Conservation (phyloP, 208 protist species). For the Entamoeba invadens region DNA sequence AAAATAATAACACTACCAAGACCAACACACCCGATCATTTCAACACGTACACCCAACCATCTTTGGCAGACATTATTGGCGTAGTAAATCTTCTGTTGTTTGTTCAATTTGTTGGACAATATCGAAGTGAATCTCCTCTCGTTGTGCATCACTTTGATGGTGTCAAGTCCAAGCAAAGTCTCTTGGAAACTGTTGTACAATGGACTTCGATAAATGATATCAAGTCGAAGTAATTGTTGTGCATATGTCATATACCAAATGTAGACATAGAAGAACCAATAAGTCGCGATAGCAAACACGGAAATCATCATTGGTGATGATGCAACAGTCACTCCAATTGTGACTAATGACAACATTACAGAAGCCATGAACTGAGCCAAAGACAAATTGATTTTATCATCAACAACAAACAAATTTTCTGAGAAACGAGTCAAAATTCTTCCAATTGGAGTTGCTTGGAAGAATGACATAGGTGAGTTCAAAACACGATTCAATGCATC, state of each 20-base stretch:
- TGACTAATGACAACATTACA: background rate
- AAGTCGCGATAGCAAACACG: background rate
- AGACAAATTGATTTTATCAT: slow-evolving; percentile 6
- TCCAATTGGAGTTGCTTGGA: slow-evolving; percentile 20
- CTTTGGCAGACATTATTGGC: background rate
- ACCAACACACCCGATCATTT: slow-evolving; percentile 1
- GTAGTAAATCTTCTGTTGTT: slow-evolving; percentile 4
- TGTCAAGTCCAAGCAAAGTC: slow-evolving; percentile 57
- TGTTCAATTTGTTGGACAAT: background rate
- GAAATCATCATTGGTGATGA: background rate
- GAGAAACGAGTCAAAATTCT: slow-evolving; percentile 21
- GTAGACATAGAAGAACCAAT: background rate
- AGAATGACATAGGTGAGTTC: slow-evolving; percentile 6
- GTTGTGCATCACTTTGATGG: slow-evolving; percentile 54
- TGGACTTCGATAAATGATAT: slow-evolving; percentile 60
- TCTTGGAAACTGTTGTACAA: slow-evolving; percentile 68
- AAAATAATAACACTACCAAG: background rate
- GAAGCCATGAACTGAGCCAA: background rate
- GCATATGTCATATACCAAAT: slow-evolving; percentile 22
- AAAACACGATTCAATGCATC: background rate
- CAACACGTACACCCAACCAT: slow-evolving; percentile 16
- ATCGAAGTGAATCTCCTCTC: background rate
- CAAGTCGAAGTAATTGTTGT: slow-evolving; percentile 60
- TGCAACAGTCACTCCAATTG: background rate
- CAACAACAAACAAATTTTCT: slow-evolving; percentile 14